Percentiles rank a stretch among this genome's conserved stretches.
These are phyloP conservation scores for Punica granatum DNA, from an alignment of 345 rosid genomes.

Conservation along the genomic window DNA sequence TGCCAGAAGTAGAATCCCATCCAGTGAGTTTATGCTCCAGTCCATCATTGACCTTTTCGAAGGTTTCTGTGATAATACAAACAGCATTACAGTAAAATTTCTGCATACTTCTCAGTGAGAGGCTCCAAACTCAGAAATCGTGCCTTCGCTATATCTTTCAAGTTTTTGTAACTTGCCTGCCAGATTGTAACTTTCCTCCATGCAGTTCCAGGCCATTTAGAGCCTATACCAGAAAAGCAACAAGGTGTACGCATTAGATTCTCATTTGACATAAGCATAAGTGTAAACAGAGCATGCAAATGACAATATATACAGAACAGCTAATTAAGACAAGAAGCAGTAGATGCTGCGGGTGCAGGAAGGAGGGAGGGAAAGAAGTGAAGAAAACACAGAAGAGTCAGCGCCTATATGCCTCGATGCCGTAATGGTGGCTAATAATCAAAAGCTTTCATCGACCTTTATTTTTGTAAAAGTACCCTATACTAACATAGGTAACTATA, in stretches of 20 bases:
- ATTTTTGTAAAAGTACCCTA: conserved; percentile 47
- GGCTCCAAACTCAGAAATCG: conserved; percentile 65
- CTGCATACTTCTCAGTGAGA: conserved; percentile 40
- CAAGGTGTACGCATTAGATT: background rate
- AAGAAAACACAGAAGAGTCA: conserved; percentile 13
- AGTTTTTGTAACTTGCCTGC: conserved; percentile 52
- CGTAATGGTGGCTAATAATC: conserved; percentile 77
- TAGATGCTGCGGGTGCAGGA: too few relatives aligned
- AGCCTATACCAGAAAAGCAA: too few relatives aligned
- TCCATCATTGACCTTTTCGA: conserved; percentile 39
- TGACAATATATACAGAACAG: background rate
- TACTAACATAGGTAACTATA: background rate
- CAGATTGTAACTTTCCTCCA: conserved; percentile 88
- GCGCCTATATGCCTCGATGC: conserved; percentile 60
- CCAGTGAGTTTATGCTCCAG: conserved; percentile 23
- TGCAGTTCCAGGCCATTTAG: conserved; percentile 46
- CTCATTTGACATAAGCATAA: background rate
- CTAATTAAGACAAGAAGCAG: background rate
- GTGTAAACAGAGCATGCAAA: background rate
- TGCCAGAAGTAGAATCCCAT: conserved; percentile 26
- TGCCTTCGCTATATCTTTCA: conserved; percentile 46
- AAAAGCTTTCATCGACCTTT: conserved; percentile 70
- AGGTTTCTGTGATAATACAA: conserved; percentile 43
- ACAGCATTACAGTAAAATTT: too few relatives aligned
- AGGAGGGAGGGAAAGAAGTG: background rate